A percentile compares a stretch with the other conserved stretches of the same genome.
These are phyloP conservation scores for Colletotrichum nymphaeae DNA, from an alignment of 2,329 filamentous ascomycete species.

Conservation along the genomic window DNA sequence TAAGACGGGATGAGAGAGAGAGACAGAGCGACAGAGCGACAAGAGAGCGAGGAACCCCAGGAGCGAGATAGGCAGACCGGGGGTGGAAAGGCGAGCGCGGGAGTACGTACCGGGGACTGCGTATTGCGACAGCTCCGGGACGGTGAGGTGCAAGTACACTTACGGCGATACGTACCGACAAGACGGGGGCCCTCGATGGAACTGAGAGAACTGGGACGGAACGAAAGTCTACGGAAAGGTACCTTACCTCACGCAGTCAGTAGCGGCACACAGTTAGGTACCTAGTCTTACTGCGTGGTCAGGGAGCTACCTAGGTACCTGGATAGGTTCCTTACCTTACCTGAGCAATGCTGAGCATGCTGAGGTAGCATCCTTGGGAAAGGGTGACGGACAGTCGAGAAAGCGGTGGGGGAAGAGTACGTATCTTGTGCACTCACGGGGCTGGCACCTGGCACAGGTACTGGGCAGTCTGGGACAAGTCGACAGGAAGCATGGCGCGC, in stretches of 20 bases:
- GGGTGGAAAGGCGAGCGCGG: slow-evolving; percentile 45
- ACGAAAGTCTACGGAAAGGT: neutral
- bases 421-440: neutral
- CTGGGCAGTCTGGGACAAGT: neutral
- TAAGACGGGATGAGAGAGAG: slow-evolving; percentile 42
- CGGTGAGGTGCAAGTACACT: slow-evolving; percentile 1
- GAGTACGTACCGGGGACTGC: slow-evolving; percentile 32
- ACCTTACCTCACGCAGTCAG: no score
- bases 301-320: no score
- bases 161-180: neutral
- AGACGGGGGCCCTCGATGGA: neutral
- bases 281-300: no score
- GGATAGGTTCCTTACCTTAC: no score
- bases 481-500: slow-evolving; percentile 17
- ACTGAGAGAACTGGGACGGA: neutral
- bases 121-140: slow-evolving; percentile 1
- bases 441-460: neutral
- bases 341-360: no score
- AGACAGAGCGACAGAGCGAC: slow-evolving; percentile 25
- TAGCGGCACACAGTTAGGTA: no score
- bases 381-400: slow-evolving; percentile 15
- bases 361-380: slow-evolving; percentile 4
- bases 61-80: slow-evolving; percentile 42
- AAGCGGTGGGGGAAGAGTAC: slow-evolving; percentile 31
- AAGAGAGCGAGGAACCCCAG: slow-evolving; percentile 31